These are phyloP conservation scores for Saccharomycopsis guyanensis DNA, from an alignment of 805 yeast genomes.

Conservation along the genomic window DNA sequence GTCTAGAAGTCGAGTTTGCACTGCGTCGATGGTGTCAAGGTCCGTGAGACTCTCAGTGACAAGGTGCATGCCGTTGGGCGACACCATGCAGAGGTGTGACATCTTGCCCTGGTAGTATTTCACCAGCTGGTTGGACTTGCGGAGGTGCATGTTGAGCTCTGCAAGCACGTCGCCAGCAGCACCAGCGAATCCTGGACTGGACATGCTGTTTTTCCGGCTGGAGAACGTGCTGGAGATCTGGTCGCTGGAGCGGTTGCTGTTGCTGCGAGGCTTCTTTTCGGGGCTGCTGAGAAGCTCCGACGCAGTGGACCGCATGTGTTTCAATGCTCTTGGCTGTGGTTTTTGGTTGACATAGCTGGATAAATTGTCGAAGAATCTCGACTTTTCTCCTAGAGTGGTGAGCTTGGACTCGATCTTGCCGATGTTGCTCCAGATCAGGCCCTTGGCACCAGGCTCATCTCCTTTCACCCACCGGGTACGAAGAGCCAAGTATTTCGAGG, in stretches of 20 bases:
- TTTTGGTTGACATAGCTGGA: neutral
- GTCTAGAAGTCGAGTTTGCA: neutral
- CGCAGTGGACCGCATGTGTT: too few relatives aligned
- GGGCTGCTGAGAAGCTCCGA: too few relatives aligned
- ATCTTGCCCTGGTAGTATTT: neutral
- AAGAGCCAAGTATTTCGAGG: too few relatives aligned
- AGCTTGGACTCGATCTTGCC: neutral
- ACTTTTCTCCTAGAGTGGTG: neutral
- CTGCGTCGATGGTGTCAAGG: neutral
- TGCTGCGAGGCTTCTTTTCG: too few relatives aligned
- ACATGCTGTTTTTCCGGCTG: too few relatives aligned
- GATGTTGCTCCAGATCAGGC: neutral
- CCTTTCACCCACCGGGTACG: too few relatives aligned
- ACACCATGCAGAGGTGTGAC: neutral
- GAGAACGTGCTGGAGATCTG: too few relatives aligned
- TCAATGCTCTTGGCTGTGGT: too few relatives aligned
- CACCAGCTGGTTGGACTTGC: neutral
- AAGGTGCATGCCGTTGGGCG: neutral
- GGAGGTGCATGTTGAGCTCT: neutral
- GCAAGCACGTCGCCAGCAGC: too few relatives aligned
- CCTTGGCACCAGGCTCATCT: too few relatives aligned
- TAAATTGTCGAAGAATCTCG: neutral
- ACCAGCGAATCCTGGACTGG: too few relatives aligned
- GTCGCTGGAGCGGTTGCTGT: too few relatives aligned
- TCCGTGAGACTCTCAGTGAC: neutral